Conservation (phyloP, 2,329 filamentous ascomycete genomes). For the Diatrype stigma region DNA sequence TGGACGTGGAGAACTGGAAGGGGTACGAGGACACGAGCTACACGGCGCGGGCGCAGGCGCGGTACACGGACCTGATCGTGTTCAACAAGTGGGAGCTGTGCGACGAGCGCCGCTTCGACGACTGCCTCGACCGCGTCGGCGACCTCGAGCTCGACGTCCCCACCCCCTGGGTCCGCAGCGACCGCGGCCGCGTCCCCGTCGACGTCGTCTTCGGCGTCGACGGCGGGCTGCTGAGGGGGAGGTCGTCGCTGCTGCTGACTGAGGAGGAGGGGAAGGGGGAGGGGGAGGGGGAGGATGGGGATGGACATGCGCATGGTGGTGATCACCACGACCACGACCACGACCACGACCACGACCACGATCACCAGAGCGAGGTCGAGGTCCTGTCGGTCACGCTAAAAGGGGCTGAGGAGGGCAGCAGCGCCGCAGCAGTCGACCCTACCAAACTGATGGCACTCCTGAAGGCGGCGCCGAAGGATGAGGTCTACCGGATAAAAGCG, state of each 20-base stretch:
- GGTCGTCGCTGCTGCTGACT: too few relatives aligned
- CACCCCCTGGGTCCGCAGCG: slow-evolving; percentile 78
- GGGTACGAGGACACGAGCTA: slow-evolving; percentile 90
- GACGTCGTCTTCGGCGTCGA: slow-evolving; percentile 85
- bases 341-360: slow-evolving; percentile 41
- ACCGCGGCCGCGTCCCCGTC: slow-evolving; percentile 72
- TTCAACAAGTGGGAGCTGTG: slow-evolving; percentile 90
- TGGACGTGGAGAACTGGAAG: slow-evolving; percentile 93
- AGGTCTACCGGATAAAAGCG: slow-evolving; percentile 92
- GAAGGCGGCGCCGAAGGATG: slow-evolving; percentile 76
- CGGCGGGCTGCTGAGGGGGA: slow-evolving; percentile 70
- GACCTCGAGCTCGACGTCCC: slow-evolving; percentile 77
- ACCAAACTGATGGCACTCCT: slow-evolving; percentile 66
- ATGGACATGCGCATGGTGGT: slow-evolving; percentile 32
- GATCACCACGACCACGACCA: slow-evolving; percentile 33
- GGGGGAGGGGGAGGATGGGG: too few relatives aligned
- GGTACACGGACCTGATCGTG: slow-evolving; percentile 85
- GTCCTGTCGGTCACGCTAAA: slow-evolving; percentile 77
- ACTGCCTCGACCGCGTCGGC: slow-evolving; percentile 72
- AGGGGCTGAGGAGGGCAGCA: too few relatives aligned
- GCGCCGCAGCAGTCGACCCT: slow-evolving; percentile 43
- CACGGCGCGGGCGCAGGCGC: slow-evolving; percentile 82
- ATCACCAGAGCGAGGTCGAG: slow-evolving; percentile 84
- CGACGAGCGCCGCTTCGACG: slow-evolving; percentile 69
- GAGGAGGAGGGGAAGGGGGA: too few relatives aligned